Evolutionary conservation across 306 rosid species (phyloP), one percentile per base, ranked within the genome.

Genomic region (Spatholobus suberectus): DNA sequence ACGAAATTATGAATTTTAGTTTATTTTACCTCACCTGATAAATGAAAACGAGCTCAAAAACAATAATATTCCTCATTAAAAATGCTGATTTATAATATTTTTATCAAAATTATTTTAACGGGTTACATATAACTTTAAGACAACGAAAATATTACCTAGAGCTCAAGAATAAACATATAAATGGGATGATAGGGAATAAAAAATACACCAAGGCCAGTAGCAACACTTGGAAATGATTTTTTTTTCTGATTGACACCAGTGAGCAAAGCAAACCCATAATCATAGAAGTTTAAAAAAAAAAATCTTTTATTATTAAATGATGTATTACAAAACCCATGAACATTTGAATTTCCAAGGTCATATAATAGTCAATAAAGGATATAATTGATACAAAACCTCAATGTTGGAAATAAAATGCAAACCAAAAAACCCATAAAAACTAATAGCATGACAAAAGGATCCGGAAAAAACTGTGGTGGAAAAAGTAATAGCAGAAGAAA

Each of bases 321-420:
- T 62, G 78, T 46, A 77, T 26, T 38, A n/a, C n/a, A 84, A 62
- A 81, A 68, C 54, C 54, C 41, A 82, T 76, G 67, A 81, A 74
- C 72, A 83, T 73, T 24, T 49, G 86, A 74, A 84, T 78, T 65
- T 78, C 82, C 90, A 89, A 40, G 81, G 75, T 76, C 84, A 80
- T 83, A 66, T 81, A 59, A 80, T 62, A 79, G 79, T 77, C 51
- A 78, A 61, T 37, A 70, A 86, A 70, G 81, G 84, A 81, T 79
- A 78, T 79, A 83, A 80, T 46, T 68, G 76, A 76, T 80, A 86
- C 90, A 83, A 73, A 77, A 68, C 76, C 86, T 62, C 43, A 82
- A 80, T 32, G 76, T 23, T 54, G 75, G 85, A 52, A 77, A 77
- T 46, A 32, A 77, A 20, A 80, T 35, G 71, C 85, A 81, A 79